These are phyloP conservation scores for Aspergillus fumigatiaffinis DNA, from an alignment of 2,329 filamentous ascomycete genomes.

Conservation along the genomic window DNA sequence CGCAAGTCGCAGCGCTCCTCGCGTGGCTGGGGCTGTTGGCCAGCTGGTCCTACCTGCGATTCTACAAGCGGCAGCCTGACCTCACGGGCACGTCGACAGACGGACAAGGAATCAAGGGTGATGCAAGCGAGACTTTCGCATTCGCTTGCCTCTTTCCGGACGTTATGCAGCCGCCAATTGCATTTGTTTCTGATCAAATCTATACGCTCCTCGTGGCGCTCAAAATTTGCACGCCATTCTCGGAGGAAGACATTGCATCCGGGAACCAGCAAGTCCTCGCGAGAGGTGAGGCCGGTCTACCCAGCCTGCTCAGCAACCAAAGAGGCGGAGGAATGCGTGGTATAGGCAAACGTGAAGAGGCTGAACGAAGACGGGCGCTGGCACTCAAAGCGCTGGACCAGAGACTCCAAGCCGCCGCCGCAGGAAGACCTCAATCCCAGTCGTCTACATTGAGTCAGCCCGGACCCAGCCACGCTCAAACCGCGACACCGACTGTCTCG, in stretches of 20 bases:
- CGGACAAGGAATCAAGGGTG: constrained; percentile 65
- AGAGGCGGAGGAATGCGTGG: constrained; percentile 40
- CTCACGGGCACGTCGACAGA: constrained; percentile 52
- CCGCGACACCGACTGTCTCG: constrained; percentile 53
- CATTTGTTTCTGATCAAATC: constrained; percentile 67
- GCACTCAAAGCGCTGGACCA: constrained; percentile 91
- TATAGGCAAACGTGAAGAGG: constrained; percentile 76
- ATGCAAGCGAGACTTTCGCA: constrained; percentile 93
- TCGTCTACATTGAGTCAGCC: constrained; percentile 29
- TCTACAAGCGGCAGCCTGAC: constrained; percentile 70
- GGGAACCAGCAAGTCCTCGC: constrained; percentile 68
- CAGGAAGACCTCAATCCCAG: constrained; percentile 45
- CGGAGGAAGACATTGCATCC: constrained; percentile 71
- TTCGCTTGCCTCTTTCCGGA: constrained; percentile 95
- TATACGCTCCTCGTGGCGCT: constrained; percentile 72
- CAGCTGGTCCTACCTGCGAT: constrained; percentile 93
- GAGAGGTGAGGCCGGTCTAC: constrained; percentile 58
- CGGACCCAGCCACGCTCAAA: constrained; percentile 37
- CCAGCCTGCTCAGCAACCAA: constrained; percentile 54
- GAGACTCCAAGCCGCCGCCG: constrained; percentile 77
- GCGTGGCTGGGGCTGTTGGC: constrained; percentile 77
- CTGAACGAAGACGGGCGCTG: constrained; percentile 81
- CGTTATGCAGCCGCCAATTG: constrained; percentile 71
- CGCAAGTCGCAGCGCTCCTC: constrained; percentile 74
- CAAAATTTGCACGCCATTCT: constrained; percentile 80